Base-by-base conservation (phyloP, 2,329 filamentous ascomycete genomes). In the Colletotrichum orbiculare region DNA sequence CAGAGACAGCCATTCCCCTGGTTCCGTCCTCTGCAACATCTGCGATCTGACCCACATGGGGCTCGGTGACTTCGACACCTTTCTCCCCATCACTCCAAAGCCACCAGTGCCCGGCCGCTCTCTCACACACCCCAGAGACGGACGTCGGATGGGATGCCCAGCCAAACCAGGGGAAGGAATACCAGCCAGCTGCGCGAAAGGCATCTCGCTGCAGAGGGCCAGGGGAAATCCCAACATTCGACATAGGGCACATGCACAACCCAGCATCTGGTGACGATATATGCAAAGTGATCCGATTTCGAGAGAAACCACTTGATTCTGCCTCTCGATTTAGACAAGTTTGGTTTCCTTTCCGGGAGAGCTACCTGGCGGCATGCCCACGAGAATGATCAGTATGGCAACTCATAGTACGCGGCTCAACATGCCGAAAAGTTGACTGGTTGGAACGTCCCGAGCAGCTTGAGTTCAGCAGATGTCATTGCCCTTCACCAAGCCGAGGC, bases 291-390 rank as follows among this genome's bases (percentile, higher is more conserved):
- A 72, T 74, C 71, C 71, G 73, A 75, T 70, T 52, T 60, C 37
- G 57, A 57, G 54, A 52, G 62, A 72, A 71, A 74, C 72, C 71
- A 67, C 71, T 72, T 73, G 72, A 74, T 72, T 43, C 13, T 66
- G n/a, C 49, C 47, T 41, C 66, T 66, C 54, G 8, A 63, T 66
- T 42, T 48, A 63, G 63, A 56, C 42, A 63, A 66, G 54, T 54
- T 62, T 63, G 66, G 66, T 69, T 64, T 59, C 50, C 39, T 46
- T 42, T 49, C 50, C 54, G 42, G 39, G 42, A n/a, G 54, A 34
- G 49, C 54, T 39, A 66, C 46, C 52, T 48, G 56, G 63, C 53
- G 53, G 35, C 53, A 57, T 54, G 17, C 47, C 65, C 25, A 54
- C 25, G 61, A 60, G 56, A 56, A 53, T 47, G 53, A 66, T 66